Evolutionary conservation across 805 yeast genomes (phyloP).

Genomic region (Candida bentonensis): DNA sequence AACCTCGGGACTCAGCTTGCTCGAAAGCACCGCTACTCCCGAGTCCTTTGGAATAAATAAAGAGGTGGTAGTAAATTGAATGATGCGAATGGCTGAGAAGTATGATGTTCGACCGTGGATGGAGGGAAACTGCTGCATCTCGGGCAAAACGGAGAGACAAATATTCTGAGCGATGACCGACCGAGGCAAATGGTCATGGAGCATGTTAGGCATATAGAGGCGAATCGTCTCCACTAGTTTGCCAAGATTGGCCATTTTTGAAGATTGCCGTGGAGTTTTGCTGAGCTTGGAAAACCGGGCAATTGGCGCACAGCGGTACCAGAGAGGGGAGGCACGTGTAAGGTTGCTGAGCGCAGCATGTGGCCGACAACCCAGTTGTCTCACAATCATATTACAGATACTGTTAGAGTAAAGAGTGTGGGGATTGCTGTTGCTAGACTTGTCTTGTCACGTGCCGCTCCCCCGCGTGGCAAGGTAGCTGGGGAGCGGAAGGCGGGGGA

Average conservation of each 20-base stretch:
- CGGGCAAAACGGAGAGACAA: conserved; percentile 17
- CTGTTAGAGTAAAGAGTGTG: too few relatives aligned
- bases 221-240: conserved; percentile 13
- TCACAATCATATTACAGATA: too few relatives aligned
- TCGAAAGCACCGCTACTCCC: conserved; percentile 9
- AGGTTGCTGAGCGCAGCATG: too few relatives aligned
- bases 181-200: conserved; percentile 14
- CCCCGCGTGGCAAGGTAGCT: too few relatives aligned
- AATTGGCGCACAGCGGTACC: too few relatives aligned
- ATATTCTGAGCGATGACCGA: conserved; percentile 17
- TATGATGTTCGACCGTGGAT: conserved; percentile 18
- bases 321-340: too few relatives aligned
- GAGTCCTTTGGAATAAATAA: conserved; percentile 17
- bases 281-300: background rate
- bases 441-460: too few relatives aligned
- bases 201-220: conserved; percentile 15
- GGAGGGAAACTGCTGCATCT: conserved; percentile 14
- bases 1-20: conserved; percentile 13
- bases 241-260: conserved; percentile 18
- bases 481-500: too few relatives aligned
- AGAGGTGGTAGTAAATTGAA: conserved; percentile 16
- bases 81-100: conserved; percentile 13
- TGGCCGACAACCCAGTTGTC: too few relatives aligned
- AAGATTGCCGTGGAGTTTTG: background rate
- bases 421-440: too few relatives aligned